Conservation (phyloP, 345 rosid species). For the Euphorbia tirucalli region DNA sequence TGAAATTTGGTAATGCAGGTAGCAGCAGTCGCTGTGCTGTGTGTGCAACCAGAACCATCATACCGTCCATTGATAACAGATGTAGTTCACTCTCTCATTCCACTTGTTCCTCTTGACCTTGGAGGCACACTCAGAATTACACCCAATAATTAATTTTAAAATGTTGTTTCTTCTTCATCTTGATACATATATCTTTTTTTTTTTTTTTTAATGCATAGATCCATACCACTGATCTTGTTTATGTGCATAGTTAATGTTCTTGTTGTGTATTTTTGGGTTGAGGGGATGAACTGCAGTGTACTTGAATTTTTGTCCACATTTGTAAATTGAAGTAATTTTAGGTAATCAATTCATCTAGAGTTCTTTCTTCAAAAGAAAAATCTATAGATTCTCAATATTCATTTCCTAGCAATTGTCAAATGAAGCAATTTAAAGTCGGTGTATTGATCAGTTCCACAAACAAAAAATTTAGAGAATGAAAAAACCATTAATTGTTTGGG, state of each 20-base stretch:
- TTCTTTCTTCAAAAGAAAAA: too few relatives aligned
- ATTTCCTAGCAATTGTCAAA: too few relatives aligned
- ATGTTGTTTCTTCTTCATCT: too few relatives aligned
- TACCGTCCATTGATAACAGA: constrained; percentile 89
- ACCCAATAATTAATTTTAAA: too few relatives aligned
- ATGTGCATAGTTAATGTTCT: neutral
- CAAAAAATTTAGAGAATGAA: too few relatives aligned
- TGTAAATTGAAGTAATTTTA: constrained; percentile 26
- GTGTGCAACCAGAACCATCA: constrained; percentile 91
- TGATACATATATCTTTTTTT: neutral
- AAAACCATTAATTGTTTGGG: too few relatives aligned
- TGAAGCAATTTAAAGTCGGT: too few relatives aligned
- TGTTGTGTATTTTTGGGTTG: neutral
- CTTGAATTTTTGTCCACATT: constrained; percentile 9
- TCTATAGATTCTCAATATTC: too few relatives aligned
- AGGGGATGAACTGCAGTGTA: neutral
- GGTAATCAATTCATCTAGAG: too few relatives aligned
- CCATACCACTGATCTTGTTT: neutral
- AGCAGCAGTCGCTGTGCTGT: constrained; percentile 91
- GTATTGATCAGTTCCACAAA: too few relatives aligned
- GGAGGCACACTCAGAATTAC: constrained; percentile 75
- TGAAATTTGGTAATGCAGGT: too few relatives aligned
- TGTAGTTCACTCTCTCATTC: constrained; percentile 83
- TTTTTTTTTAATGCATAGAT: neutral
- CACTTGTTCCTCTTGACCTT: constrained; percentile 73